phyloP scores from a whole-genome alignment of 2,329 filamentous ascomycete species.

The Hypoxylon sp. region DNA sequence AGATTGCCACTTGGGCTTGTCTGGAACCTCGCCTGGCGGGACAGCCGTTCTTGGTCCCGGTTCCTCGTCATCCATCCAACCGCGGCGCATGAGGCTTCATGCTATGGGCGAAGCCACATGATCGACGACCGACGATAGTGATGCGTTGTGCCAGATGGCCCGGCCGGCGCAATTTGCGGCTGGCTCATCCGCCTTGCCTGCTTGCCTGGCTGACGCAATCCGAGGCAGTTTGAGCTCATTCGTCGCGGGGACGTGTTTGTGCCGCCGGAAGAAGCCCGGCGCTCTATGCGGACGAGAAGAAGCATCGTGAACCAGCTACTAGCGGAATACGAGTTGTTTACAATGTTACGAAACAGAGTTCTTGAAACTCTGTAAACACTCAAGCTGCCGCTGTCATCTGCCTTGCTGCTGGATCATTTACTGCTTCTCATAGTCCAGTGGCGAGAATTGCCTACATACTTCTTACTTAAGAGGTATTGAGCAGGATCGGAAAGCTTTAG shows the following conservation, averaged over 20 bases:
- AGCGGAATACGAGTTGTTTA: not conserved
- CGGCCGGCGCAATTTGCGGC: not conserved
- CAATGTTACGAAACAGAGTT: no score
- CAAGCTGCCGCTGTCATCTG: not conserved
- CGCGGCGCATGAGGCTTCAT: conserved; percentile 16
- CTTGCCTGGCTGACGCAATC: conserved; percentile 9
- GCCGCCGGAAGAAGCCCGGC: not conserved
- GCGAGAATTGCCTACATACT: not conserved
- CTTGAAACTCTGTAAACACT: not conserved
- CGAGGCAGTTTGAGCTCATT: conserved; percentile 20
- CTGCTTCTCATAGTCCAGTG: conserved; percentile 10
- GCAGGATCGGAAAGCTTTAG: conserved; percentile 6
- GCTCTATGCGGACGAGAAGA: not conserved
- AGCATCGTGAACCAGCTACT: not conserved
- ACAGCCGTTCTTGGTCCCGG: conserved; percentile 2
- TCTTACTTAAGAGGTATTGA: no score
- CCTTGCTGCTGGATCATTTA: not conserved
- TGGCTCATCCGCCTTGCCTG: not conserved
- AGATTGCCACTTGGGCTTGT: conserved; percentile 19
- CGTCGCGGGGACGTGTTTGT: not conserved
- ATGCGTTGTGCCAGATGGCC: not conserved
- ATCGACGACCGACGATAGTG: conserved; percentile 1
- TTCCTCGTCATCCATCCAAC: conserved; percentile 7
- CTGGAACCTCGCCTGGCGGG: conserved; percentile 27
- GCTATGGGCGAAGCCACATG: conserved; percentile 10